phyloP scores from a whole-genome alignment of 2,329 filamentous ascomycete species.

The Colletotrichum acutatum region DNA sequence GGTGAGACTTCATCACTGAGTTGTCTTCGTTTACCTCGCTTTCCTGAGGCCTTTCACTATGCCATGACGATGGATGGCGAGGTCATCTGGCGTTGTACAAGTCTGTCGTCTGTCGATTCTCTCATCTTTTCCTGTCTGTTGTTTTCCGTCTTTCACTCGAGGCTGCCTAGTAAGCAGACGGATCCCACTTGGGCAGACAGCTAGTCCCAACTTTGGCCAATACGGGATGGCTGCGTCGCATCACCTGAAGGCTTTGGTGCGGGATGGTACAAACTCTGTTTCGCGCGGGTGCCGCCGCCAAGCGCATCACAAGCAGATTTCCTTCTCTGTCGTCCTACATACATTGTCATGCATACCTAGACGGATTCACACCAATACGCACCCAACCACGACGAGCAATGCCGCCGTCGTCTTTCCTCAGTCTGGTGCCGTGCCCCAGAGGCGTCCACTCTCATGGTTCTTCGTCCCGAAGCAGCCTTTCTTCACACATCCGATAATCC shows the following conservation, averaged over 20 bases:
- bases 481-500: constrained; percentile 16
- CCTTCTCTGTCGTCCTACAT: constrained; percentile 29
- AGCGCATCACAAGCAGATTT: constrained; percentile 33
- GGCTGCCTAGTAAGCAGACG: constrained; percentile 23
- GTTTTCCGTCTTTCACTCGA: background rate
- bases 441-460: constrained; percentile 3
- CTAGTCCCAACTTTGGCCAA: constrained; percentile 19
- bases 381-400: constrained; percentile 16
- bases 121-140: background rate
- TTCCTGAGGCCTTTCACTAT: background rate
- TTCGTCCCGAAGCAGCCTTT: background rate
- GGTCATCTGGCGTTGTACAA: constrained; percentile 11
- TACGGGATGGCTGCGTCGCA: constrained; percentile 15
- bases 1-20: constrained; percentile 15
- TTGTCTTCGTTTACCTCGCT: background rate
- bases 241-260: constrained; percentile 26
- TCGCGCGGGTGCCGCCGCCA: constrained; percentile 35
- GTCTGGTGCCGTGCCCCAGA: background rate
- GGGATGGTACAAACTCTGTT: constrained; percentile 31
- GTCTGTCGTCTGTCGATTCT: background rate
- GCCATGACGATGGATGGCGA: constrained; percentile 8
- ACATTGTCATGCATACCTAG: constrained; percentile 1
- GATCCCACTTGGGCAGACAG: constrained; percentile 6
- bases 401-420: constrained; percentile 5
- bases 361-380: background rate